A percentile compares a stretch with the other conserved stretches of the same genome.
These are phyloP conservation scores for Isoetes taiwanensis DNA, from an alignment of 75 land plant species.

Conservation along the genomic window DNA sequence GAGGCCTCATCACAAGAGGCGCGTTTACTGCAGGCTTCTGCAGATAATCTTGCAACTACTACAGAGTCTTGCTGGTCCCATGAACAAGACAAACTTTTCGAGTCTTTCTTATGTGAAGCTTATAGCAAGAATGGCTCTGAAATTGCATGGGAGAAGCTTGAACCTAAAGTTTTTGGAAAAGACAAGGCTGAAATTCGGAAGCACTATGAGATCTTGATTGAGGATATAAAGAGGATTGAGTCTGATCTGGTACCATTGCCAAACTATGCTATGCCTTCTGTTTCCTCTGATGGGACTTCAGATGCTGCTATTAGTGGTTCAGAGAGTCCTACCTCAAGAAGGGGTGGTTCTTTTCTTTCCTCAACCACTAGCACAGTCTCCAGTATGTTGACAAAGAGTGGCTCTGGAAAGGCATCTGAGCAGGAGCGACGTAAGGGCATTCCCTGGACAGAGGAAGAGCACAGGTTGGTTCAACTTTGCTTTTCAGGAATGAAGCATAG, in stretches of 20 bases:
- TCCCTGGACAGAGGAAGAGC: conserved; percentile 7
- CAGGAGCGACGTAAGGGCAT: conserved; percentile 7
- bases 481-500: too few species aligned
- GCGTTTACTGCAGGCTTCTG: too few species aligned
- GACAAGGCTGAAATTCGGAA: neutral
- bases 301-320: too few species aligned
- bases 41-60: conserved; percentile 12
- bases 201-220: neutral
- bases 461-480: too few species aligned
- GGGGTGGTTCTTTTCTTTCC: too few species aligned
- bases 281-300: too few species aligned
- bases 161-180: neutral
- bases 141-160: neutral
- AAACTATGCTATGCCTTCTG: conserved; percentile 10
- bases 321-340: too few species aligned
- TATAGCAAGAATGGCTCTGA: too few species aligned
- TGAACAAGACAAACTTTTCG: conserved; percentile 55
- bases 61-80: conserved; percentile 40
- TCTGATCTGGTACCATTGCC: neutral
- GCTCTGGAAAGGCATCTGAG: neutral
- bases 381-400: neutral
- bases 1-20: too few species aligned
- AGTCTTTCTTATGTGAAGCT: conserved; percentile 56
- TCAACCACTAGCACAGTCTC: neutral
- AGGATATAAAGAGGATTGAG: neutral